Conservation (phyloP, 2,329 filamentous ascomycete species). For the Cytospora leucostoma region DNA sequence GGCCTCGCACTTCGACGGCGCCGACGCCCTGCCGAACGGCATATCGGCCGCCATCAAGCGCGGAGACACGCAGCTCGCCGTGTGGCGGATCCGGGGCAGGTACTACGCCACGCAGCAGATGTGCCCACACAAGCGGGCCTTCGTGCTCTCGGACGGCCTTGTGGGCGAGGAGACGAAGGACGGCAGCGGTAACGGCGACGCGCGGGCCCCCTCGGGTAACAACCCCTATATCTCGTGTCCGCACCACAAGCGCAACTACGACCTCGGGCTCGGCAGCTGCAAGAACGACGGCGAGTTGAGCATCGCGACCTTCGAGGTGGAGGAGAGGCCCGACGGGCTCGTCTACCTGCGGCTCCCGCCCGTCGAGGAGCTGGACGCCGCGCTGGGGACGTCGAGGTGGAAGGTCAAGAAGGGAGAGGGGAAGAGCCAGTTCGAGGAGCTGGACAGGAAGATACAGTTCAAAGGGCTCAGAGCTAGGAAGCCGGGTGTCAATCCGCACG, state of each 20-base stretch:
- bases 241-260: constrained; percentile 87
- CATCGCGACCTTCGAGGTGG: constrained; percentile 79
- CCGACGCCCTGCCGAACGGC: constrained; percentile 66
- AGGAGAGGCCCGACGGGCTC: constrained; percentile 72
- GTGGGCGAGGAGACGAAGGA: constrained; percentile 63
- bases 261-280: constrained; percentile 72
- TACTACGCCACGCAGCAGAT: constrained; percentile 91
- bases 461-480: constrained; percentile 47
- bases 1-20: constrained; percentile 66
- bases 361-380: constrained; percentile 75
- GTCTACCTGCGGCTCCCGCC: constrained; percentile 81
- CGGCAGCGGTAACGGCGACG: constrained; percentile 33
- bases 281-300: constrained; percentile 73
- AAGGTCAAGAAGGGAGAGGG: constrained; percentile 73
- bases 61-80: constrained; percentile 83
- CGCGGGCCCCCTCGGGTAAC: constrained; percentile 26
- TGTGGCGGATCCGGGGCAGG: constrained; percentile 79
- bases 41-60: constrained; percentile 79
- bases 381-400: constrained; percentile 78
- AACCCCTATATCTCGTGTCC: constrained; percentile 83
- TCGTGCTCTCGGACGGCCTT: constrained; percentile 83
- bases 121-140: constrained; percentile 90
- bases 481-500: constrained; percentile 41
- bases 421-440: constrained; percentile 43
- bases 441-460: constrained; percentile 50